phyloP scores from a whole-genome alignment of 139 green algal species.

The Chlorella ohadii region DNA sequence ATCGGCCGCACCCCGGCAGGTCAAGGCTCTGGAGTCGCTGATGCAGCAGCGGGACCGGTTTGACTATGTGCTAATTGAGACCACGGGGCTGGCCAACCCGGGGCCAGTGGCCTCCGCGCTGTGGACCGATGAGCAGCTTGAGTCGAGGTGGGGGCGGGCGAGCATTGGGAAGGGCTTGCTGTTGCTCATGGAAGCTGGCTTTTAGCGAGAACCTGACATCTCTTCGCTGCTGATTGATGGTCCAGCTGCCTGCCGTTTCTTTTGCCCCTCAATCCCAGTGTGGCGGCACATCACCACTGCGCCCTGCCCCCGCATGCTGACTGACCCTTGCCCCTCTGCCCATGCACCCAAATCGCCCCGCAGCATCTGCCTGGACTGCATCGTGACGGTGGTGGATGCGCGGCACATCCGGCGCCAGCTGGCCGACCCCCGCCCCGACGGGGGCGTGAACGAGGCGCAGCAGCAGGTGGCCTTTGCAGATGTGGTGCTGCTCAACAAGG shows the following conservation, averaged over 20 bases:
- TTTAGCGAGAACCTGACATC: no score
- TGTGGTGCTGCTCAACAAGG: conserved; percentile 91
- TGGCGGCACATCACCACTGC: no score
- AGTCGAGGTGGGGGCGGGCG: conserved; percentile 42
- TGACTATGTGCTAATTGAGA: conserved; percentile 95
- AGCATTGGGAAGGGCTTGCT: background rate
- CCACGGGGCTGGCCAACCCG: conserved; percentile 90
- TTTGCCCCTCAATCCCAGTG: no score
- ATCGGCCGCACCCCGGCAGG: background rate
- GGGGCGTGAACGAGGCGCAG: conserved; percentile 81
- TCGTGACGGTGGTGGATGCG: conserved; percentile 91
- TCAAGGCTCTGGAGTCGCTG: conserved; percentile 60
- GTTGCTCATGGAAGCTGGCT: no score
- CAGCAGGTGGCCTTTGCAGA: conserved; percentile 89
- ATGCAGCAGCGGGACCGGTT: conserved; percentile 67
- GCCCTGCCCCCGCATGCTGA: no score
- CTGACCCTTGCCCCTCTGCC: background rate
- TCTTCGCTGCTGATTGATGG: no score
- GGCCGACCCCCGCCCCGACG: conserved; percentile 47
- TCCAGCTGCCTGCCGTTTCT: no score
- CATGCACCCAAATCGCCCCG: background rate
- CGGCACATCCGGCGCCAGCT: conserved; percentile 78
- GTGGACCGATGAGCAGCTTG: conserved; percentile 89
- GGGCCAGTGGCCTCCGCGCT: conserved; percentile 85
- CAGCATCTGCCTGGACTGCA: conserved; percentile 75